phyloP scores from a whole-genome alignment of 768 basidiomycete species.

The Mycena metata region DNA sequence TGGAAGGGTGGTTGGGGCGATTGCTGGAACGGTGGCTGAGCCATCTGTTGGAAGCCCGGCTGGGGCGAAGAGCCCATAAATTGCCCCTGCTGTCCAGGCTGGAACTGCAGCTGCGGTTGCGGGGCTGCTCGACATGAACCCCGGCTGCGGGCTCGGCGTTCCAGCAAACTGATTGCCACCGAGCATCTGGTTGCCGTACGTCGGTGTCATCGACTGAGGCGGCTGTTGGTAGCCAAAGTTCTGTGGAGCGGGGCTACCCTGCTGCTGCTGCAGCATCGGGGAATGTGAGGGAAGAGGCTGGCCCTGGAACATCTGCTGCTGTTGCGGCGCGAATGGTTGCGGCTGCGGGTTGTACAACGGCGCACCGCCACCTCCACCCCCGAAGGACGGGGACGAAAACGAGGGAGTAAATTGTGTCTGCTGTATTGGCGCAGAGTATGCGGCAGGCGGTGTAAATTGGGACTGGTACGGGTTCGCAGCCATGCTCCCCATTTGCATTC shows the following conservation, averaged over 20 bases:
- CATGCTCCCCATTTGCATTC: slow-evolving; percentile 41
- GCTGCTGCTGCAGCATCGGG: background rate
- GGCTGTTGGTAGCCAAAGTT: slow-evolving; percentile 32
- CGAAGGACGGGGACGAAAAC: no score
- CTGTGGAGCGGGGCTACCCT: slow-evolving; percentile 15
- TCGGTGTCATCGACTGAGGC: slow-evolving; percentile 21
- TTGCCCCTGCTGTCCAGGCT: slow-evolving; percentile 44
- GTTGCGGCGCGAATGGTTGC: slow-evolving; percentile 50
- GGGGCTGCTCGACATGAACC: slow-evolving; percentile 38
- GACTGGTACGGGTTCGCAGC: slow-evolving; percentile 27
- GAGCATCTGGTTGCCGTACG: slow-evolving; percentile 31
- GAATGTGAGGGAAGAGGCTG: background rate
- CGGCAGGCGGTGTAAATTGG: slow-evolving; percentile 18
- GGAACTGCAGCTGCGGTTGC: slow-evolving; percentile 39
- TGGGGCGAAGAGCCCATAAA: slow-evolving; percentile 33
- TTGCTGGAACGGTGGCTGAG: slow-evolving; percentile 28
- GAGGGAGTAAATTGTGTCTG: slow-evolving; percentile 29
- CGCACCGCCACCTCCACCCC: no score
- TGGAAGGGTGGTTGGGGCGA: slow-evolving; percentile 30
- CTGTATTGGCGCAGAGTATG: slow-evolving; percentile 26
- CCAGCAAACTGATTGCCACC: slow-evolving; percentile 37
- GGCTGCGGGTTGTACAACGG: slow-evolving; percentile 40
- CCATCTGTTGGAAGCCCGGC: slow-evolving; percentile 21
- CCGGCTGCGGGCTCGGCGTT: slow-evolving; percentile 45
- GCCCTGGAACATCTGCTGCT: slow-evolving; percentile 40